Percentiles rank a stretch among this genome's conserved stretches.
Evolutionary conservation across 2,329 filamentous ascomycete genomes (phyloP).

Genomic region (Colletotrichum sp.): DNA sequence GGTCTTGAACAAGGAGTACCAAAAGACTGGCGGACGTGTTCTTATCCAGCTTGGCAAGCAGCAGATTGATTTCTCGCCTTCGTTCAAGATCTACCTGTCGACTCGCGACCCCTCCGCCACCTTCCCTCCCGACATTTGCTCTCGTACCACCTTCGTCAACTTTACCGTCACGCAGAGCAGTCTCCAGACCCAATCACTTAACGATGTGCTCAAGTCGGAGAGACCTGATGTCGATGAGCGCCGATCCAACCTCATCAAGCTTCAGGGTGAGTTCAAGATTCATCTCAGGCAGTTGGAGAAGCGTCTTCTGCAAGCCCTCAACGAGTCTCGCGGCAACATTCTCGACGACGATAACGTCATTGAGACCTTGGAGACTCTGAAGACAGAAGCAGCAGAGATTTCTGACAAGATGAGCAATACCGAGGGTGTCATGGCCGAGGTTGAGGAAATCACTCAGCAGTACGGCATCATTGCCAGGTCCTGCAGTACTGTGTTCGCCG

Average conservation of each 20-base stretch:
- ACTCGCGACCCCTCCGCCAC: conserved; percentile 95
- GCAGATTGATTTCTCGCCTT: conserved; percentile 97
- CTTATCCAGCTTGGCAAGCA: conserved; percentile 98
- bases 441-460: conserved; percentile 92
- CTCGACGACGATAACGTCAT: conserved; percentile 98
- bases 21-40: conserved; percentile 96
- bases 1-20: conserved; percentile 99
- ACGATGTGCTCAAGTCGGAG: conserved; percentile 97
- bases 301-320: conserved; percentile 89
- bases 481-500: conserved; percentile 96
- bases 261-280: conserved; percentile 99
- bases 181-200: conserved; percentile 95
- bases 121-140: conserved; percentile 97
- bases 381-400: conserved; percentile 96
- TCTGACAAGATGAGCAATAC: conserved; percentile 96
- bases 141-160: conserved; percentile 98
- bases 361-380: conserved; percentile 94
- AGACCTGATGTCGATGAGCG: conserved; percentile 96
- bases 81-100: conserved; percentile 94
- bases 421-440: conserved; percentile 97
- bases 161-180: conserved; percentile 99
- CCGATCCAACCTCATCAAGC: conserved; percentile 95
- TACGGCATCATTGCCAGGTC: conserved; percentile 93
- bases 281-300: conserved; percentile 96
- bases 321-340: conserved; percentile 97